Evolutionary conservation across 495 filamentous ascomycete species (phyloP), one percentile per base, ranked within the genome.

Genomic region (Aspergillus haitiensis): DNA sequence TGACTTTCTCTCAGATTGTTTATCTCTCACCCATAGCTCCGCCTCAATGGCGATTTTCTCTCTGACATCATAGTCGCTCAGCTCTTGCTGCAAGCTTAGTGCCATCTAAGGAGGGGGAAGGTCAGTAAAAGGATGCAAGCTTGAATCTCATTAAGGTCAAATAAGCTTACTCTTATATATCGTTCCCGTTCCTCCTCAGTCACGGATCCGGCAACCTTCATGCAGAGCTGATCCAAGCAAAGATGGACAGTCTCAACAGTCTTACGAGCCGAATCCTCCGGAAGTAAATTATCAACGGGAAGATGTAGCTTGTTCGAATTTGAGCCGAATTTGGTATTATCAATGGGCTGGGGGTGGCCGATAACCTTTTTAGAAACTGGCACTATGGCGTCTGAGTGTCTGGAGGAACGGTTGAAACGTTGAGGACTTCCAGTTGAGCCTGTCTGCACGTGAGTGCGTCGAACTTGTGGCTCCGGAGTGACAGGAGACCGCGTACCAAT

Each of bases 401-500:
- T 39, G 10, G 45, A 16, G 10, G 34, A n/a, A 5, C 13, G 52
- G 7, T 34, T 13, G 13, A 45, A 12, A 13, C 58, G 55, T 32
- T 62, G 59, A 4, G 65, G 61, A 15, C 61, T 64, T 12, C 65
- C 65, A 32, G 58, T 64, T 2, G 65, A 61, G 6, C 52, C 44
- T 5, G 59, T 55, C 33, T 52, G 50, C 8, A 56, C 18, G 31
- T 60, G 52, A 35, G 49, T 18, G 36, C 61, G 54, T 37, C 59
- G 65, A 15, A 37, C 13, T 13, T 46, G 61, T 13, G 10, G 12
- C 2, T 62, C 51, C 1, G 39, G 55, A 15, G 45, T 33, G 16
- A 12, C 27, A 0, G 56, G 42, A 12, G 12, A 8, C 31, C 55
- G 52, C 11, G 0, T 33, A 10, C 46, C 52, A 12, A 44, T 11